phyloP scores from a whole-genome alignment of 2,329 filamentous ascomycete genomes.

The Aspergillus bombycis region DNA sequence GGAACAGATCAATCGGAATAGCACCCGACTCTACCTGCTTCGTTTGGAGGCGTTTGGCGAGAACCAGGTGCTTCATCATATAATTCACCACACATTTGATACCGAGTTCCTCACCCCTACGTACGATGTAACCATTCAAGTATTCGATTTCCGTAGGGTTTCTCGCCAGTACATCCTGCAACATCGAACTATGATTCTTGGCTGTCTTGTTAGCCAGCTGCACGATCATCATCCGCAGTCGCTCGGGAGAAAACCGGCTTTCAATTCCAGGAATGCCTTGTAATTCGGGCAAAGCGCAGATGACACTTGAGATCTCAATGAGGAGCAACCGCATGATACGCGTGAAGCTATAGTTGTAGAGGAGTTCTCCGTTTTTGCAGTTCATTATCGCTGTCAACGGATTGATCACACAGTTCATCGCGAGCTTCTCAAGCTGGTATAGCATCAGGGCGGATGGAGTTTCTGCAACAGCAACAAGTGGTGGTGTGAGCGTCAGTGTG shows the following conservation, averaged over 20 bases:
- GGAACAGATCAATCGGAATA: slow-evolving; percentile 35
- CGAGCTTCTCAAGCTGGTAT: slow-evolving; percentile 76
- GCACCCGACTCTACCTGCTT: slow-evolving; percentile 32
- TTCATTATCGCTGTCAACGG: slow-evolving; percentile 80
- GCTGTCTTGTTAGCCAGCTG: slow-evolving; percentile 58
- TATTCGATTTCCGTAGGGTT: slow-evolving; percentile 76
- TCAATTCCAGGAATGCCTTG: slow-evolving; percentile 62
- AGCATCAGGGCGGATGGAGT: slow-evolving; percentile 66
- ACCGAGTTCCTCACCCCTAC: slow-evolving; percentile 70
- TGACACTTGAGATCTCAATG: slow-evolving; percentile 72
- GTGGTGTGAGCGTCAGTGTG: slow-evolving; percentile 64
- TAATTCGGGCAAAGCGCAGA: slow-evolving; percentile 75
- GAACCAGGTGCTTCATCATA: slow-evolving; percentile 71
- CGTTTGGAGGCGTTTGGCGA: slow-evolving; percentile 64
- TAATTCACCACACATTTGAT: slow-evolving; percentile 74
- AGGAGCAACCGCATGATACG: slow-evolving; percentile 72
- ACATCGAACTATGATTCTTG: slow-evolving; percentile 67
- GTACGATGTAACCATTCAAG: slow-evolving; percentile 85
- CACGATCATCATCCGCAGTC: slow-evolving; percentile 64
- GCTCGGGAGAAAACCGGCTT: slow-evolving; percentile 61
- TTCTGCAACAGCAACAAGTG: slow-evolving; percentile 63
- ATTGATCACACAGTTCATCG: slow-evolving; percentile 76
- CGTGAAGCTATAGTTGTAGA: slow-evolving; percentile 67
- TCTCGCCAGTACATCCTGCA: slow-evolving; percentile 65
- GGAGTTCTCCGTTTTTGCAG: slow-evolving; percentile 70